phyloP scores from a whole-genome alignment of 106 monocot species.

The Dendrobium catenatum region DNA sequence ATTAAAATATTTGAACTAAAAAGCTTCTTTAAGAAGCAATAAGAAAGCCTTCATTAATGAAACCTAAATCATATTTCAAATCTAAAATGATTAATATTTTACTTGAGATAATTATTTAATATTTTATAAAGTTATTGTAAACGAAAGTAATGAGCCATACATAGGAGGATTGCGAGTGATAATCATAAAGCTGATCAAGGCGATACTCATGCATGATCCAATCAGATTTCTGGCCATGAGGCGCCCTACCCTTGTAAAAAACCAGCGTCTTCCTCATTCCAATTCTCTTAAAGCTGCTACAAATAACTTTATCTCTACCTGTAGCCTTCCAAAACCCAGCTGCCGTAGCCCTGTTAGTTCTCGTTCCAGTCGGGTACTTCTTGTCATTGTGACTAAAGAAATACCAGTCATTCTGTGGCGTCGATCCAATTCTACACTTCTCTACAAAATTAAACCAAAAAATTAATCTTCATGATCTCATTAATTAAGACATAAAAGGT shows the following conservation, averaged over 20 bases:
- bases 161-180: slow-evolving; percentile 8
- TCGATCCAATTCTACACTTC: slow-evolving; percentile 82
- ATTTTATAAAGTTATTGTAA: too few species aligned
- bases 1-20: too few species aligned
- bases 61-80: too few species aligned
- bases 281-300: slow-evolving; percentile 54
- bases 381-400: slow-evolving; percentile 99
- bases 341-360: slow-evolving; percentile 86
- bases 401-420: slow-evolving; percentile 96
- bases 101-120: too few species aligned
- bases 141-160: slow-evolving; percentile 1
- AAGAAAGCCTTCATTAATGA: too few species aligned
- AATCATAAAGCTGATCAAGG: slow-evolving; percentile 15
- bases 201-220: slow-evolving; percentile 99
- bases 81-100: too few species aligned
- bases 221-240: slow-evolving; percentile 89
- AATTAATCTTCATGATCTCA: too few species aligned
- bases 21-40: too few species aligned
- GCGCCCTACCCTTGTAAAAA: slow-evolving; percentile 90
- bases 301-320: slow-evolving; percentile 87
- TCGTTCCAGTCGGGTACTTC: slow-evolving; percentile 90
- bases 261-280: slow-evolving; percentile 98
- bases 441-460: slow-evolving; percentile 16
- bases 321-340: slow-evolving; percentile 99
- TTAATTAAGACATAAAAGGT: neutral